Evolutionary conservation across 768 basidiomycete species (phyloP), one percentile per base, ranked within the genome.

Genomic region (Mrakia gelida): DNA sequence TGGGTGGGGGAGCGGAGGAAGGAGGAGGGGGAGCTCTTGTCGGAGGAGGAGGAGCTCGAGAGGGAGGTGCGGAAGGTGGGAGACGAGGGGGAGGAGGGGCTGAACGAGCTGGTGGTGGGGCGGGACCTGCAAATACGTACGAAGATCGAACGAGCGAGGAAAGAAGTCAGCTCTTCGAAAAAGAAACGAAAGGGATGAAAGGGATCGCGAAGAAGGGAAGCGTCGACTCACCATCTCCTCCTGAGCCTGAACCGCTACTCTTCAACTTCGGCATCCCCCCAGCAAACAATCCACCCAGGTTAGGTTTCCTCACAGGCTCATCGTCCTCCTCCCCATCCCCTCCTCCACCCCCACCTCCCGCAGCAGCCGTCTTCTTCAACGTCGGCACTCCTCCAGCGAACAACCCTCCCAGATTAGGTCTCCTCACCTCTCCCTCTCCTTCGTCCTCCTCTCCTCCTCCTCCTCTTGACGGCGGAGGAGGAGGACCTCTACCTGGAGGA

Each of bases 231-330:
- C 83, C 83, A 32, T 85, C 80, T 1, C 81, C 84, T 34, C 82
- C 81, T 10, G n/a, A n/a, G n/a, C 81, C 85, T 13, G 81, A 82
- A n/a, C n/a, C n/a, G 75, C 85, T 38, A 8, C 38, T 82, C 78
- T 79, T 85, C 10, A 59, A 28, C 23, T 28, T 59, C 13, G 59
- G 59, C 59, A 59, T 59, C 59, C 59, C 59, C 6, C 59, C 59
- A 11, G 59, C 59, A 28, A 59, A 59, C 59, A 71, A 43, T 23
- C 54, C 73, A 87, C 86, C 65, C 18, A 67, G 15, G 32, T 67
- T 30, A 3, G 65, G 65, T 67, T 67, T 67, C 30, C 32, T 41
- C 4, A 67, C 65, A 34, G 34, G 15, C 23, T 18, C 65, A 38
- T 38, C 65, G 1, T 67, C 65, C 3, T 26, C 28, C 16, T 23